Percentiles rank a stretch among this genome's conserved stretches.
phyloP scores from a whole-genome alignment of 169 alveolate species.

The Plasmodium knowlesi region DNA sequence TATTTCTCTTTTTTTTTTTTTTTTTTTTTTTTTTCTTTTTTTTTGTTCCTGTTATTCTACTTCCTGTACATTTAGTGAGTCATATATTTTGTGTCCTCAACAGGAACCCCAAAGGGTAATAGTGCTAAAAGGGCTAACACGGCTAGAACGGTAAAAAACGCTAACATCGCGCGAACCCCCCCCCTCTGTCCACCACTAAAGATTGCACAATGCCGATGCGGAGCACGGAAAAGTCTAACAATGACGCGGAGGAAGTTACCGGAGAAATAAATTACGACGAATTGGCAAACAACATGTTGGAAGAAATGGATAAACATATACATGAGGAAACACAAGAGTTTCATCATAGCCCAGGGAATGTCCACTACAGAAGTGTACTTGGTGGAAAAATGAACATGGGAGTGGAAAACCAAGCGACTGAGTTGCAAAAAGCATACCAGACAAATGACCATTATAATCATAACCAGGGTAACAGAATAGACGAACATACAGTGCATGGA shows the following conservation, averaged over 20 bases:
- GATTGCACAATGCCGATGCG: slow-evolving; percentile 2
- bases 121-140: background rate
- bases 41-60: background rate
- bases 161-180: background rate
- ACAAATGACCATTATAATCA: background rate
- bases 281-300: slow-evolving; percentile 39
- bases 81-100: background rate
- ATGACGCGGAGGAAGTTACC: background rate
- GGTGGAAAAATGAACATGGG: background rate
- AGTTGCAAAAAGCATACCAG: background rate
- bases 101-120: background rate
- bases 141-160: no score
- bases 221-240: slow-evolving; percentile 2
- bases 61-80: background rate
- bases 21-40: no score
- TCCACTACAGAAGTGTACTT: background rate
- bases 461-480: slow-evolving; percentile 4
- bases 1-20: background rate
- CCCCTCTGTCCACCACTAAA: background rate
- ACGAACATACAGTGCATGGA: slow-evolving; percentile 47
- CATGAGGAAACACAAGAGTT: slow-evolving; percentile 22
- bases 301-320: slow-evolving; percentile 64
- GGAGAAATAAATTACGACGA: slow-evolving; percentile 45
- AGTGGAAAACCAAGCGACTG: background rate
- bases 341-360: background rate